Percentiles rank a stretch among this genome's conserved stretches.
Evolutionary conservation across 495 filamentous ascomycete genomes (phyloP).

Genomic region (Aspergillus sclerotiicarbonarius): DNA sequence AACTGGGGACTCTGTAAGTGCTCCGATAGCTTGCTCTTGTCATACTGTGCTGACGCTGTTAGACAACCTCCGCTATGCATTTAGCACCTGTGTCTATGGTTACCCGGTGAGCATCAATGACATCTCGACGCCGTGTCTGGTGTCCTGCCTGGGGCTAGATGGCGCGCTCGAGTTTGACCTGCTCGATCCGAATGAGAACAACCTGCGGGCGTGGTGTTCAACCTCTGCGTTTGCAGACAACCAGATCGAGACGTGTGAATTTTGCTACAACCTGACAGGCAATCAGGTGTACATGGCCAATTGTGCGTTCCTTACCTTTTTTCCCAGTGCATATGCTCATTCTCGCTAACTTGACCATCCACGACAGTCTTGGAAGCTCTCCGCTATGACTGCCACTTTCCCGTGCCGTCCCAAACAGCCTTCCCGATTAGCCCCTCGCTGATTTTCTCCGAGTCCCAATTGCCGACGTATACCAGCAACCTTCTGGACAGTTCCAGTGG

Average conservation of each 20-base stretch:
- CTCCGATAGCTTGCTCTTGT: neutral
- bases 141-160: constrained; percentile 38
- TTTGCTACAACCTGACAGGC: constrained; percentile 44
- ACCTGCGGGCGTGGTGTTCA: constrained; percentile 35
- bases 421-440: constrained; percentile 44
- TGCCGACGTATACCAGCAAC: constrained; percentile 35
- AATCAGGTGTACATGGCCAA: constrained; percentile 49
- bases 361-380: constrained; percentile 48
- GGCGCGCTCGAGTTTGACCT: constrained; percentile 35
- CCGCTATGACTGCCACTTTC: constrained; percentile 49
- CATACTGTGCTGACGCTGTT: neutral
- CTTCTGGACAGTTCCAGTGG: constrained; percentile 21
- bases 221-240: constrained; percentile 39
- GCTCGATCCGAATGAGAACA: constrained; percentile 25
- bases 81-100: constrained; percentile 45
- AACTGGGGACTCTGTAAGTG: constrained; percentile 60
- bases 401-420: constrained; percentile 26
- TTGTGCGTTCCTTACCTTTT: constrained; percentile 34
- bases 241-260: constrained; percentile 41
- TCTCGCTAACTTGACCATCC: neutral
- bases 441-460: constrained; percentile 43
- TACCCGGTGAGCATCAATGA: constrained; percentile 35
- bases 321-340: neutral
- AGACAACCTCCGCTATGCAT: constrained; percentile 53
- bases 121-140: constrained; percentile 41